Base-by-base conservation (phyloP, 352 stramenopile species). In the Phytophthora litchii region DNA sequence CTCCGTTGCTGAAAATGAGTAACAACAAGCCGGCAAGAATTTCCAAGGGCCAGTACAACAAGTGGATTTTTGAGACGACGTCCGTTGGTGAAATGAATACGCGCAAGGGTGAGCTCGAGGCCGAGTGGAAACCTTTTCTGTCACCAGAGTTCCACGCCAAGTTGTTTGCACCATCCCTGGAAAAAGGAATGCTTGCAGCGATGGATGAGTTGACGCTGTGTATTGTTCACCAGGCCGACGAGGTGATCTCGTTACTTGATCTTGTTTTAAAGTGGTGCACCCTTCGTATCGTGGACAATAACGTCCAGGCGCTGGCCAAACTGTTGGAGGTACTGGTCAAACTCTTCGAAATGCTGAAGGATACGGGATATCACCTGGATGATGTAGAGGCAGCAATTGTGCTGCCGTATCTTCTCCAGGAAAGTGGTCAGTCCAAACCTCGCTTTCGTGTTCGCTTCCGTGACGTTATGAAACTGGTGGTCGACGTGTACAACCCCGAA, bases 231-330 rank as follows among this genome's bases (percentile, higher is more conserved):
- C 84, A 94, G 54, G 73, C 70, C 0, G 67, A 89, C 16, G 85
- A 96, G 54, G 68, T 94, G 17, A 54, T 92, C 8, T 58, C 71
- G 13, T 82, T 72, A 14, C 56, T 96, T 23, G 87, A 96, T 60
- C 64, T 91, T 21, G 72, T 94, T 11, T 68, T 96, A 31, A 96
- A 96, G 66, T 96, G 87, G 87, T 94, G 80, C 21, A 82, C 77
- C 4, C 71, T 96, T 11, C 83, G 87, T 7, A 79, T 96, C 43
- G 86, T 94, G 7, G 87, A 96, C 64, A 94, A 94, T 51, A 96
- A 96, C 38, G 87, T 94, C 13, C 86, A 96, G 60, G 87, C 83
- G 0, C 70, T 94, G 13, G 83, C 80, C 1, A 94, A 94, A 35
- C 48, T 96, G 27, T 65, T 96, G 2, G 86, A 96, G 38, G 74